Base-by-base conservation (phyloP, 208 protist species). In the Leishmania amazonensis region DNA sequence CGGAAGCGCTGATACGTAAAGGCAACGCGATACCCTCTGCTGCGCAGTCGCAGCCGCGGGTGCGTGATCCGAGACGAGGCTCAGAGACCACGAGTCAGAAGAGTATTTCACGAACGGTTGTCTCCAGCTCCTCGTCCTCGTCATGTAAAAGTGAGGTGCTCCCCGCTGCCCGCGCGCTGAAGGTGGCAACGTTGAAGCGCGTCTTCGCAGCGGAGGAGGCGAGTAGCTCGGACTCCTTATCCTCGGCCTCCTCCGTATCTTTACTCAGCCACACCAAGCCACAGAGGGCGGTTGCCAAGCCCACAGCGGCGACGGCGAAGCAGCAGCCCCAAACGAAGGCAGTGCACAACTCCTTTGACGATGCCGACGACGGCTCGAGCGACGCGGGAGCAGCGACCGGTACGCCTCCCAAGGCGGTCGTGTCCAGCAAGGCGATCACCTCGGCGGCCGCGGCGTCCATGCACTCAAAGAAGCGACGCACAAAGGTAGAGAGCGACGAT, bases 311-410 rank as follows among this genome's bases (percentile, higher is more conserved):
- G 51, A 35, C 73, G 28, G 31, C 45, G 7, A 38, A 38, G 35
- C 24, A 38, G 49, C 47, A 60, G 49, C 17, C 47, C 31, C 19
- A 15, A 2, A 28, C 47, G 13, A 58, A 77, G 42, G n/a, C 74
- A 5, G 60, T 67, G 47, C 76, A 75, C 67, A 85, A 85, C 57
- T 83, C 81, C n/a, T 88, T 85, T 67, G 60, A 67, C 74, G 81
- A 87, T 65, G 57, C 80, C 11, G 81, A 88, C 75, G 57, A 81
- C 81, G 53, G 76, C 51, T 74, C 65, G 19, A 62, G 57, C 57
- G 54, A 67, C 0, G 74, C 13, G 15, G 74, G 21, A 40, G 74
- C 40, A 8, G 72, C 11, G 42, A 6, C 51, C 13, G 47, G n/a
- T 8, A 3, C 47, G 45, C 3, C 9, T 21, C 9, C 71, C 71